Conservation (phyloP, 2,329 filamentous ascomycete genomes). For the Nannizziopsis barbatae region DNA sequence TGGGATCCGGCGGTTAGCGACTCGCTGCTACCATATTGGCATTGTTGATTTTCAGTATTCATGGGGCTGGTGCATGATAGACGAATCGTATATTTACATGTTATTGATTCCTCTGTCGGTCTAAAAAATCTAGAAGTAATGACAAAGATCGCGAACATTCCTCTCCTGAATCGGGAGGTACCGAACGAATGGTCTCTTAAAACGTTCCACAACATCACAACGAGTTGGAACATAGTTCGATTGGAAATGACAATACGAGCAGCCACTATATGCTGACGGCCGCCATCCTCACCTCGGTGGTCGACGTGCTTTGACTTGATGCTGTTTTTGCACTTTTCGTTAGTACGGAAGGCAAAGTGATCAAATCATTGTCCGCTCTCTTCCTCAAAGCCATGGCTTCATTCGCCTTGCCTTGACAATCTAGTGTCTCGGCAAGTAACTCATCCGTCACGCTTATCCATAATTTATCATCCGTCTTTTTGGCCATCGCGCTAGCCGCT, state of each 20-base stretch:
- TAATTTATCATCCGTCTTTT: slow-evolving; percentile 57
- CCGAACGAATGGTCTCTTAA: too few species aligned
- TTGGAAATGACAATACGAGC: neutral
- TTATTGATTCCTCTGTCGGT: too few species aligned
- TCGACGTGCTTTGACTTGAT: neutral
- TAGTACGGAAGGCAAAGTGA: slow-evolving; percentile 28
- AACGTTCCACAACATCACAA: neutral
- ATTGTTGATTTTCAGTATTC: neutral
- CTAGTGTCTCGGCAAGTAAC: slow-evolving; percentile 64
- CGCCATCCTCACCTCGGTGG: slow-evolving; percentile 10
- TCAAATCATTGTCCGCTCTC: slow-evolving; percentile 36
- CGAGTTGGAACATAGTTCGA: neutral
- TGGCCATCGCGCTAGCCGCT: slow-evolving; percentile 57
- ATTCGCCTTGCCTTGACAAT: slow-evolving; percentile 54
- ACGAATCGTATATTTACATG: too few species aligned
- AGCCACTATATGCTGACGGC: slow-evolving; percentile 11
- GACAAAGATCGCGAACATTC: too few species aligned
- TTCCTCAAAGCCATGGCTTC: slow-evolving; percentile 40
- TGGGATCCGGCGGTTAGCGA: slow-evolving; percentile 4
- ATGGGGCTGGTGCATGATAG: too few species aligned
- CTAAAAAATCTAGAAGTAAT: too few species aligned
- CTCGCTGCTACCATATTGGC: neutral
- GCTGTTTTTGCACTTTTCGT: slow-evolving; percentile 18
- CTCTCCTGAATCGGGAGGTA: too few species aligned
- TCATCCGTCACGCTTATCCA: slow-evolving; percentile 74